Conservation (phyloP, 306 rosid genomes). For the Ormosia semicastrata region DNA sequence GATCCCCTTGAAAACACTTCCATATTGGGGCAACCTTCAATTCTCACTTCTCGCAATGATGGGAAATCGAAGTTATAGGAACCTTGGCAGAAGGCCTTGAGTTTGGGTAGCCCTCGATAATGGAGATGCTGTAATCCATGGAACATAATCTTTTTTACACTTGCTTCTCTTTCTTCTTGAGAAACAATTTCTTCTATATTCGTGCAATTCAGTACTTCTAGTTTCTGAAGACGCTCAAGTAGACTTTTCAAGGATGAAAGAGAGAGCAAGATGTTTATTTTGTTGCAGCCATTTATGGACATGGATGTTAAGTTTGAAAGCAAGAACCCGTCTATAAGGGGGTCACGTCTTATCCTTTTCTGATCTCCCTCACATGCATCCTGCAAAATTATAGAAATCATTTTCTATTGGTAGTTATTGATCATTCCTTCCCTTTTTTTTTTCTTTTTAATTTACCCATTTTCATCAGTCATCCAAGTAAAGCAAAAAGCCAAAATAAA, state of each 20-base stretch:
- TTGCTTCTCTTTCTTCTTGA: not conserved
- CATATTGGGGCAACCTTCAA: not conserved
- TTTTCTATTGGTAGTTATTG: no score
- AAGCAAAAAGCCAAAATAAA: no score
- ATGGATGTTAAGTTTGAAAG: not conserved
- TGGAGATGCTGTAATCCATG: not conserved
- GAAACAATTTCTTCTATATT: not conserved
- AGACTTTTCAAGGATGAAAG: not conserved
- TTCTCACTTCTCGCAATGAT: not conserved
- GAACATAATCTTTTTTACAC: not conserved
- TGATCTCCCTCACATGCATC: not conserved
- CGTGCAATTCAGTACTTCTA: not conserved
- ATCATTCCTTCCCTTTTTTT: not conserved
- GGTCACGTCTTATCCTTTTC: not conserved
- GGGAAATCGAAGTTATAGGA: not conserved
- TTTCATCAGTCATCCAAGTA: not conserved
- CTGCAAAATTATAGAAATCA: not conserved
- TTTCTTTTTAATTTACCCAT: not conserved
- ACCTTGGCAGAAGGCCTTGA: not conserved
- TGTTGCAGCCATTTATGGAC: not conserved
- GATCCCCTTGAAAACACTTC: not conserved
- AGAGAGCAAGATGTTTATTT: not conserved
- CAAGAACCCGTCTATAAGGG: not conserved
- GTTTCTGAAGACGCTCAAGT: not conserved
- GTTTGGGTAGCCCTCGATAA: not conserved